These are phyloP conservation scores for Myxozyma vanderwaltii DNA, from an alignment of 805 yeast species.

Conservation along the genomic window DNA sequence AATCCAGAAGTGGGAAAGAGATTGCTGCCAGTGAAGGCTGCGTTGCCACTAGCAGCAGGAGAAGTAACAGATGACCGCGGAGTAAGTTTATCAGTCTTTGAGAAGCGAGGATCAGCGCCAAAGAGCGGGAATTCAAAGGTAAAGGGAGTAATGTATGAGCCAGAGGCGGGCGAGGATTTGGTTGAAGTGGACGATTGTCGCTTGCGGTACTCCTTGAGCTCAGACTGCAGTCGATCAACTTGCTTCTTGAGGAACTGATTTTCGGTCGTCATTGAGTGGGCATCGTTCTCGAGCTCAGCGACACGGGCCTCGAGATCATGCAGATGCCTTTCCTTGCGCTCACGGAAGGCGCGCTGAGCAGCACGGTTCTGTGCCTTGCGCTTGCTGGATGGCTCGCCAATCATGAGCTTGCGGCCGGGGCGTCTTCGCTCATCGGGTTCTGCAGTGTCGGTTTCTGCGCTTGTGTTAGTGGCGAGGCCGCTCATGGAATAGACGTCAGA, in stretches of 20 bases:
- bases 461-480: background rate
- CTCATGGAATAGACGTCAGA: background rate
- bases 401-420: conserved; percentile 81
- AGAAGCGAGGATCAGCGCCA: conserved; percentile 28
- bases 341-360: conserved; percentile 97
- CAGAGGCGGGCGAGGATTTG: conserved; percentile 19
- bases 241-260: conserved; percentile 73
- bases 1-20: conserved; percentile 9
- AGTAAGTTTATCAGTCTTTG: background rate
- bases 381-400: conserved; percentile 79
- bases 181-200: conserved; percentile 22
- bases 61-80: conserved; percentile 15
- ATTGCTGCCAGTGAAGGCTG: background rate
- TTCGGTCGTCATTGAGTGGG: conserved; percentile 67
- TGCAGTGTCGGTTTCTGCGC: conserved; percentile 15
- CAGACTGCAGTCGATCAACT: conserved; percentile 70
- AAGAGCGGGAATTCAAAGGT: conserved; percentile 62
- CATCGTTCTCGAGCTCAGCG: conserved; percentile 66
- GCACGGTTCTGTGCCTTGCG: conserved; percentile 97
- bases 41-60: background rate
- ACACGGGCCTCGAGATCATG: conserved; percentile 83
- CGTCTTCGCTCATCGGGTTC: conserved; percentile 43
- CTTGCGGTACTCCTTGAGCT: conserved; percentile 63
- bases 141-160: conserved; percentile 39
- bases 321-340: conserved; percentile 86